These are phyloP conservation scores for Rosa rugosa DNA, from an alignment of 306 rosid species.

Conservation along the genomic window DNA sequence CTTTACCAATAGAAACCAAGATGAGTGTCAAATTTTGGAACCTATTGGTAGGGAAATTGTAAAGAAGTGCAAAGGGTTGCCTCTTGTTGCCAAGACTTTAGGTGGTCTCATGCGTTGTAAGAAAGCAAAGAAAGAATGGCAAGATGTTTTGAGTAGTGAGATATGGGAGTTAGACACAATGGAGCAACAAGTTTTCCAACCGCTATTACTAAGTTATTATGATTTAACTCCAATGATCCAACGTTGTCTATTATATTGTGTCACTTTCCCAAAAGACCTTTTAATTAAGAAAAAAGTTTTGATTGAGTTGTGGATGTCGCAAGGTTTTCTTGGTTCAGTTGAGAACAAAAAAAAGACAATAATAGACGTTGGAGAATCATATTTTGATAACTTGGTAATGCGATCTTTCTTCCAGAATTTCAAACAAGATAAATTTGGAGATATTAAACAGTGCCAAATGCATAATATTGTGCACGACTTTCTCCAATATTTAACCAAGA, in stretches of 20 bases:
- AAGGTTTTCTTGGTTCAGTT: no score
- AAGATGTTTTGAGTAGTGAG: not conserved
- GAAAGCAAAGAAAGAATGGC: not conserved
- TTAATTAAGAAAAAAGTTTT: no score
- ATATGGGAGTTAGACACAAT: not conserved
- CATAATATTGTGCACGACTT: no score
- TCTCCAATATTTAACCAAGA: no score
- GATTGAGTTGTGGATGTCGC: no score
- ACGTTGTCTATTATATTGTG: not conserved
- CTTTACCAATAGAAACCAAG: not conserved
- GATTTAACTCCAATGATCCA: not conserved
- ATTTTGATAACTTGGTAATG: no score
- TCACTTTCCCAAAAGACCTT: no score
- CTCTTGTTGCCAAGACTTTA: slow-evolving; percentile 22
- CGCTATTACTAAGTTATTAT: not conserved
- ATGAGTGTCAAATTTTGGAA: not conserved
- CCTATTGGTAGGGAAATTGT: slow-evolving; percentile 12
- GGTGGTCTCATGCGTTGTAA: not conserved
- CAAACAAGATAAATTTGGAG: no score
- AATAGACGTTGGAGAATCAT: no score
- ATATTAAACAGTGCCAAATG: no score
- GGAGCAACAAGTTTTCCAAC: not conserved
- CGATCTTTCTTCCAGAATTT: no score
- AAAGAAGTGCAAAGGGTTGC: not conserved
- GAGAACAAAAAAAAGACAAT: no score